Evolutionary conservation across 768 basidiomycete species (phyloP), one percentile per base, ranked within the genome.

Genomic region (Leucocoprinus leucothites): DNA sequence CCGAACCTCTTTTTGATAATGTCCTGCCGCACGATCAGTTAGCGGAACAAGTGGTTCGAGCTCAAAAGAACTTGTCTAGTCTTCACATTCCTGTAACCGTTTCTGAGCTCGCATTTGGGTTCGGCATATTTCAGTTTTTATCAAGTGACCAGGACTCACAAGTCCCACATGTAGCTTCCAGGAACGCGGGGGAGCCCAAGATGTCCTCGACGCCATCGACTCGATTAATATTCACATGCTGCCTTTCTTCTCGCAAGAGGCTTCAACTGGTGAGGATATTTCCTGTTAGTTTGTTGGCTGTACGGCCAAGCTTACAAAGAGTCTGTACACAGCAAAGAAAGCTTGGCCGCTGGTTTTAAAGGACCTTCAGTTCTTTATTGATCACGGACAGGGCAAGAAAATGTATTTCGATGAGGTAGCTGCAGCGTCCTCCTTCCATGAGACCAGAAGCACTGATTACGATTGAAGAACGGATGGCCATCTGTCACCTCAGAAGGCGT

Each of bases 391-490:
- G 14, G 81, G 79, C 3, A 85, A 86, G 72, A 85, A 86, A 64
- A 84, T 85, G 69, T 81, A 82, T 57, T 71, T 84, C 48, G 79
- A 77, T 59, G 79, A 85, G 73, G 84, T 79, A 16, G 14, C 74
- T 13, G 11, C 31, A 0, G 19, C 9, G 25, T 44, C 14, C 0
- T 16, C 38, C 41, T 25, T 22, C n/a, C n/a, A n/a, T n/a, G 45
- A 5, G 22, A 18, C 7, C 46, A 42, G 36, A 18, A 31, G 24
- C 1, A 8, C 44, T 46, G 9, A 43, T 26, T 7, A 41, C 13
- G 7, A 35, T 46, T 45, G 16, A 18, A 85, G 83, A 84, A 85
- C 63, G 84, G 84, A 34, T 86, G 84, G 84, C 84, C 84, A 1
- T 83, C 82, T 3, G 72, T 74, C 42, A 81, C 80, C 1, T 84